Percentiles rank a stretch among this genome's conserved stretches.
Evolutionary conservation across 2,329 filamentous ascomycete species (phyloP).

Genomic region (Amauroascus verrucosus): DNA sequence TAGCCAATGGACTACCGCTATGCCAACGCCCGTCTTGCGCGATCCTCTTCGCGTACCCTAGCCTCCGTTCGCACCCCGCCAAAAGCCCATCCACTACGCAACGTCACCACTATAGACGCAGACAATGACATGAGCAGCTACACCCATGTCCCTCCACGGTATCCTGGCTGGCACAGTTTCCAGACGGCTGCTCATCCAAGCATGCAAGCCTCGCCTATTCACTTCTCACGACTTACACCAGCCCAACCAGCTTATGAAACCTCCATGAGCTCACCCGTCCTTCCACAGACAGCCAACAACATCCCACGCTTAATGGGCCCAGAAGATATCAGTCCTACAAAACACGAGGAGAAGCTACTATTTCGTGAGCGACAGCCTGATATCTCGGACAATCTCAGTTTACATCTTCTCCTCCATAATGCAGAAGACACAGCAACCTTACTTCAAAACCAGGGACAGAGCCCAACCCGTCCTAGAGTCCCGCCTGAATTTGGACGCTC

Average conservation of each 20-base stretch:
- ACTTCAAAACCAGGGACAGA: not conserved
- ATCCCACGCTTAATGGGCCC: slow-evolving; percentile 13
- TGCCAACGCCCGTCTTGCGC: slow-evolving; percentile 11
- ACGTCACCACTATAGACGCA: slow-evolving; percentile 11
- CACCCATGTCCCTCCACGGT: not conserved
- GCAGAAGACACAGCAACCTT: not conserved
- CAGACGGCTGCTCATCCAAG: not conserved
- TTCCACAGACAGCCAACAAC: not conserved
- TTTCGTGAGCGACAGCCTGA: slow-evolving; percentile 1
- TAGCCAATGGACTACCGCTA: slow-evolving; percentile 11
- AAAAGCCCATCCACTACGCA: slow-evolving; percentile 12
- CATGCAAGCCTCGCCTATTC: not conserved
- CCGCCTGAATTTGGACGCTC: not conserved
- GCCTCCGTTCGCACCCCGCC: not conserved
- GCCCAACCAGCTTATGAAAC: not conserved
- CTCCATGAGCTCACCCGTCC: not conserved
- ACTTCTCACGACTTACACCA: not conserved
- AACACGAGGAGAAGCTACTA: slow-evolving; percentile 17
- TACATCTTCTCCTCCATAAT: not conserved
- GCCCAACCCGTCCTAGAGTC: not conserved
- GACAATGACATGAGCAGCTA: not conserved
- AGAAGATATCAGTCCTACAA: slow-evolving; percentile 16
- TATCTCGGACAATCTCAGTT: not conserved
- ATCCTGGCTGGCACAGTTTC: not conserved
- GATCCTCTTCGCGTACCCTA: slow-evolving; percentile 10